These are phyloP conservation scores for Trametes gibbosa DNA, from an alignment of 768 basidiomycete genomes.

Conservation along the genomic window DNA sequence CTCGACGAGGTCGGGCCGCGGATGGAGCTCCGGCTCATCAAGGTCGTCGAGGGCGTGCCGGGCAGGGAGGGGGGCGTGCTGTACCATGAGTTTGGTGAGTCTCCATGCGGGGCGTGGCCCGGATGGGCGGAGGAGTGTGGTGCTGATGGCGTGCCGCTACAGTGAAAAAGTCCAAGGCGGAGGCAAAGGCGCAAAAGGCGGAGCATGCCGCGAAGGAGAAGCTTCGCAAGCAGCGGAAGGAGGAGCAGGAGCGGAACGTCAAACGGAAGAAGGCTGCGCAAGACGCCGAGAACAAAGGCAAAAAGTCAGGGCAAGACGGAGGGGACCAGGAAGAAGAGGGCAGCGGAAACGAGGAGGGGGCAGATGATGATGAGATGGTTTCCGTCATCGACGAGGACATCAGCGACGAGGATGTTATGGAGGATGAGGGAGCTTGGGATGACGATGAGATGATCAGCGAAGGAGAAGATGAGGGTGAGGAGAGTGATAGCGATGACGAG, in stretches of 20 bases:
- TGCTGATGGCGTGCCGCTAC: not conserved
- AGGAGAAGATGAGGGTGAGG: slow-evolving; percentile 49
- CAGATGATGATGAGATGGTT: slow-evolving; percentile 49
- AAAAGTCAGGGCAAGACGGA: slow-evolving; percentile 30
- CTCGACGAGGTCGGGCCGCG: slow-evolving; percentile 94
- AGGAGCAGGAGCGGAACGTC: slow-evolving; percentile 92
- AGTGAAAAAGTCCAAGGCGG: slow-evolving; percentile 91
- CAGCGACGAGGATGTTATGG: slow-evolving; percentile 41
- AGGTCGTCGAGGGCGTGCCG: slow-evolving; percentile 91
- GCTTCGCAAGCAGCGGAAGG: slow-evolving; percentile 71
- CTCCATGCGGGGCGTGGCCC: not conserved
- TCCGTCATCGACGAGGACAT: slow-evolving; percentile 38
- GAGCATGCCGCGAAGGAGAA: slow-evolving; percentile 77
- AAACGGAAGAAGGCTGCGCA: slow-evolving; percentile 64
- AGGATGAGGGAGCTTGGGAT: slow-evolving; percentile 26
- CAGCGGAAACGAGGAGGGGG: slow-evolving; percentile 39
- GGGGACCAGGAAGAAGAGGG: slow-evolving; percentile 36
- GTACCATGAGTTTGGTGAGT: slow-evolving; percentile 90
- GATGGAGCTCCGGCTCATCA: slow-evolving; percentile 89
- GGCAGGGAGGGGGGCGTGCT: slow-evolving; percentile 93
- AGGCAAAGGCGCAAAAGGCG: slow-evolving; percentile 61
- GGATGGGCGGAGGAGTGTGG: not conserved
- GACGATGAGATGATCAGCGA: slow-evolving; percentile 61
- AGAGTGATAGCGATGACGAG: slow-evolving; percentile 48
- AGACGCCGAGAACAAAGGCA: slow-evolving; percentile 28